phyloP scores from a whole-genome alignment of 2,329 filamentous ascomycete species.

The Sporothrix brasiliensis region DNA sequence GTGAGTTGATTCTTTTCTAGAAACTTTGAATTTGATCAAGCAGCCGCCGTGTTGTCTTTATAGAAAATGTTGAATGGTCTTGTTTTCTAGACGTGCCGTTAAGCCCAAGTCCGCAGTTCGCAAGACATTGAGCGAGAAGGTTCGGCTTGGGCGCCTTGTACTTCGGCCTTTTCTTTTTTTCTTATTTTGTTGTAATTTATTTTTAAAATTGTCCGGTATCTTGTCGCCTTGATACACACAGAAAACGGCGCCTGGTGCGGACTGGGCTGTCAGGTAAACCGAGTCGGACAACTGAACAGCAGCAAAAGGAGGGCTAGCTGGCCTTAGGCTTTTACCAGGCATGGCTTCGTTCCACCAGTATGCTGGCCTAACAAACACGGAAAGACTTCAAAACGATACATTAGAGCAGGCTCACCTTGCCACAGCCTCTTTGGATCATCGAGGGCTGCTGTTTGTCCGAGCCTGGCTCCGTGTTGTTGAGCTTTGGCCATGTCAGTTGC shows the following conservation, averaged over 20 bases:
- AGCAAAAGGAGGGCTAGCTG: background rate
- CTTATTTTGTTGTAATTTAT: background rate
- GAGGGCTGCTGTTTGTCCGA: background rate
- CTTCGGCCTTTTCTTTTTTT: background rate
- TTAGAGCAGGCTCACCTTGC: constrained; percentile 10
- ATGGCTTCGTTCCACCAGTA: constrained; percentile 8
- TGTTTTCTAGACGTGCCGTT: background rate
- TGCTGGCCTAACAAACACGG: background rate
- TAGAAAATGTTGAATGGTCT: background rate
- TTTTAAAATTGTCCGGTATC: background rate
- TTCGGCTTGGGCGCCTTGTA: constrained; percentile 5
- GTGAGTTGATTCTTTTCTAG: background rate
- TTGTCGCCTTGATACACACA: constrained; percentile 3
- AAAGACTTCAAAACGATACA: background rate
- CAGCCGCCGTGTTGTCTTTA: background rate
- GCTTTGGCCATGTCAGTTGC: background rate
- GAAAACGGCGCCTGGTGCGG: background rate
- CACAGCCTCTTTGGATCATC: constrained; percentile 1
- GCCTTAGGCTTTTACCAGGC: background rate
- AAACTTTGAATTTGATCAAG: background rate
- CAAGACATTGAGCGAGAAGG: background rate
- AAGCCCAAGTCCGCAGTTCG: constrained; percentile 17
- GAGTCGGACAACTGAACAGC: background rate
- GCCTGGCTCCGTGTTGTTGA: background rate
- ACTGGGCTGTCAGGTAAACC: background rate